Base-by-base conservation (phyloP, 108 stramenopile genomes). In the Cylindrotheca closterium region DNA sequence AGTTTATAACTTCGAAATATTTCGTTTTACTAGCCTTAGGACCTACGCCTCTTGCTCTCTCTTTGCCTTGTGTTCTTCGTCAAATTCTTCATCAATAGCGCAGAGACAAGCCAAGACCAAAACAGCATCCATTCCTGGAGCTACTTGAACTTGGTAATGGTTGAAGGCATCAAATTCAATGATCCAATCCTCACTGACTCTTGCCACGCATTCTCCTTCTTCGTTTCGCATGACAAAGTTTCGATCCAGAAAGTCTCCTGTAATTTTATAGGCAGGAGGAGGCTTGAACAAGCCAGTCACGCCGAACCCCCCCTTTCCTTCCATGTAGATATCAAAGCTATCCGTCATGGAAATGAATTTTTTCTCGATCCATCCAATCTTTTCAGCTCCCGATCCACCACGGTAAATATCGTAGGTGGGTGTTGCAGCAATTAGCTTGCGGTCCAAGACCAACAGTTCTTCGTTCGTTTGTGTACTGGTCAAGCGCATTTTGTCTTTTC, bases 31-130 rank as follows among this genome's bases (percentile, higher is more conserved):
- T 4, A 5, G 51, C n/a, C 51, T 5, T 10, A 4, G 24, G 15
- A 17, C 18, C 55, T 25, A 25, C 37, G 57, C 32, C 17, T 73
- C 34, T 51, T 77, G 70, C 58, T 74, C 54, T 48, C 51, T 68
- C 51, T 58, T 62, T 60, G 80, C 73, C 32, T 79, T 75, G 50
- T 90, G 89, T 45, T 87, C 86, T 51, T 90, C 85, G 56, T 90
- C 89, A 60, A 87, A 87, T 67, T 90, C 88, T 70, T 90, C 89
- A 72, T 90, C 89, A 57, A 90, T 87, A 27, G 86, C 86, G 63
- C 89, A 90, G 7, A 75, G 71, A 74, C 89, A 90, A 21, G 89
- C 86, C 30, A 90, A 50, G 3, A 90, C 89, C 21, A 90, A 57
- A 12, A 79, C 50, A 25, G 85, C 77, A 71, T 90, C 89, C 89